Base-by-base conservation (phyloP, 2,329 filamentous ascomycete genomes). In the Xylariales sp. region DNA sequence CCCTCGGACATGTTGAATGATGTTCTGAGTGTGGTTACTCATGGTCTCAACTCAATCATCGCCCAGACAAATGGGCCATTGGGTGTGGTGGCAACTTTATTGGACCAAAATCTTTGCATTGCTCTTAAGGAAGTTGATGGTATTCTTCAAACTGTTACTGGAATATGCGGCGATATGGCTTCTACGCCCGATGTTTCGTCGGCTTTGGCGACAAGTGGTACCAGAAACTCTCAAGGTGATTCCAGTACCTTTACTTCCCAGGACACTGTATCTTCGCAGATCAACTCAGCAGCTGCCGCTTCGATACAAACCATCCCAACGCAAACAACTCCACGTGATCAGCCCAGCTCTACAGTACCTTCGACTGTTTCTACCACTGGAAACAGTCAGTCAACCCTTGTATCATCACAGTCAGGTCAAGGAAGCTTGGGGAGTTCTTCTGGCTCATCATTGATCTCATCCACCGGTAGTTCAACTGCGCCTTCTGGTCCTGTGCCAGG, bases 41-140 rank as follows among this genome's bases (percentile, higher is more conserved):
- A 40, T 23, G 46, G 40, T 24, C 46, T 55, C n/a, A 45, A 37
- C 5, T 43, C 46, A 29, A 46, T 53, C 8, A 34, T 49, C 4
- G 46, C 39, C 8, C 40, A 43, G n/a, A 25, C 44, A 6, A 37
- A 49, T 19, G 44, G 47, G 1, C 50, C 48, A 6, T 29, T 50
- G 13, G 49, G 42, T 12, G 40, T 51, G 4, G 40, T 47, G 2
- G 43, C 45, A n/a, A 41, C 48, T 16, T 19, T 53, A 10, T 40
- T 51, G 11, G 48, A 54, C 23, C 33, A 50, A 7, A 48, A 52
- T 41, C 29, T 49, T 21, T 56, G 53, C 35, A 44, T 42, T 14
- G 38, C 45, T 16, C 42, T 47, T n/a, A 51, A 45, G 7, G 11
- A 40, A 23, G 40, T 55, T 5, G 45, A 53, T 24, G 52, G 50